phyloP scores from a whole-genome alignment of 495 filamentous ascomycete genomes.

The Penicillium soppii region DNA sequence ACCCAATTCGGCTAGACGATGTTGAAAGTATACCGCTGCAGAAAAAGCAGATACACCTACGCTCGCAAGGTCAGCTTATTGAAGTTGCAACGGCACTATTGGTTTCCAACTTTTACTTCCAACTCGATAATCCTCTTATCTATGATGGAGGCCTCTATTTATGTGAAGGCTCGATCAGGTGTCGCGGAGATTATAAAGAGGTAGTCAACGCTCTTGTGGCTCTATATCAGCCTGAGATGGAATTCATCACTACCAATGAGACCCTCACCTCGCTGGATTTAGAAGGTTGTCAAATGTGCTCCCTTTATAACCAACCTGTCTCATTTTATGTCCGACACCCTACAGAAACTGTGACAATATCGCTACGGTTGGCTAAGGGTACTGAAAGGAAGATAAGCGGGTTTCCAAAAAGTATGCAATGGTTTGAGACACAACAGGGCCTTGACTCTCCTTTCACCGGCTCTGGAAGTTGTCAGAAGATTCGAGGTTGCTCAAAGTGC shows the following conservation, averaged over 20 bases:
- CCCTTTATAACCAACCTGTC: conserved; percentile 15
- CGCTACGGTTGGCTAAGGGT: not conserved
- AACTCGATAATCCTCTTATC: conserved; percentile 6
- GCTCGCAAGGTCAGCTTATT: not conserved
- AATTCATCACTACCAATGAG: not conserved
- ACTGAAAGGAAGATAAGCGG: conserved; percentile 17
- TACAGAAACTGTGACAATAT: conserved; percentile 14
- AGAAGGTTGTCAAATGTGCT: conserved; percentile 11
- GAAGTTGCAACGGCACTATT: conserved; percentile 13
- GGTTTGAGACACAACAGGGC: conserved; percentile 18
- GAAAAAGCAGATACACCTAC: conserved; percentile 7
- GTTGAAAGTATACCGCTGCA: conserved; percentile 1
- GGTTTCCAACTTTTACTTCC: conserved; percentile 20
- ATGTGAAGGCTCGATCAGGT: conserved; percentile 15
- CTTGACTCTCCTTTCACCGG: conserved; percentile 3
- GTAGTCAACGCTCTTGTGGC: conserved; percentile 6
- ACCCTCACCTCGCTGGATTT: conserved; percentile 1
- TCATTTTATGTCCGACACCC: conserved; percentile 13
- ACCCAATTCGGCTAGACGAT: conserved; percentile 23
- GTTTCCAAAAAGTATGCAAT: conserved; percentile 23
- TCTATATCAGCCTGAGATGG: not conserved
- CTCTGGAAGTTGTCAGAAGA: not conserved
- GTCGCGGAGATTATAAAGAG: conserved; percentile 8
- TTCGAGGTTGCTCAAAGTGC: not conserved
- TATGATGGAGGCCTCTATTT: conserved; percentile 13